phyloP scores from a whole-genome alignment of 2,329 filamentous ascomycete species.

The Canariomyces notabilis region DNA sequence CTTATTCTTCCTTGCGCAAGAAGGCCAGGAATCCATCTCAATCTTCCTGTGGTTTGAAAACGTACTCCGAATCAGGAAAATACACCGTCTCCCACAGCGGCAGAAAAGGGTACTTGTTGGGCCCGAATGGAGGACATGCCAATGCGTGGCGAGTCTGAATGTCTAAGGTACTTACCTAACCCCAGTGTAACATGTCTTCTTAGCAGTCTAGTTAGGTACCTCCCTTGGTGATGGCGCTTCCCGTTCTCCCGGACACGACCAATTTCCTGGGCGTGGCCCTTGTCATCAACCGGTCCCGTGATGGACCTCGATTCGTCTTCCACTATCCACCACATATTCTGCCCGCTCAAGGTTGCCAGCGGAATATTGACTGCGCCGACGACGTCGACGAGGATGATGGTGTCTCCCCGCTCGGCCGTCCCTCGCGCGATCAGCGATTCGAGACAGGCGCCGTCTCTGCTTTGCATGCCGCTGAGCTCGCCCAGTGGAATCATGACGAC shows the following conservation, averaged over 20 bases:
- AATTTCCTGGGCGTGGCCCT: slow-evolving; percentile 67
- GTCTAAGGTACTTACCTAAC: no score
- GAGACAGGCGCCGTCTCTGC: slow-evolving; percentile 30
- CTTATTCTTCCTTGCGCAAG: no score
- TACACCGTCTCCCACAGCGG: no score
- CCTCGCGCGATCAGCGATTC: slow-evolving; percentile 33
- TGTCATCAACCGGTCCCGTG: slow-evolving; percentile 67
- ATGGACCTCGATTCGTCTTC: slow-evolving; percentile 78
- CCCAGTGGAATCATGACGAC: slow-evolving; percentile 48
- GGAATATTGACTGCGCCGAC: slow-evolving; percentile 29
- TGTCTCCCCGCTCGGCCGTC: slow-evolving; percentile 43
- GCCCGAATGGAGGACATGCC: no score
- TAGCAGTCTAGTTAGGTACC: not conserved
- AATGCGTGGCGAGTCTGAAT: no score
- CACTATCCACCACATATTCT: slow-evolving; percentile 69
- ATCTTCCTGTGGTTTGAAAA: no score
- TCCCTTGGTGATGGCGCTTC: slow-evolving; percentile 39
- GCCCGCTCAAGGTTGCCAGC: slow-evolving; percentile 32
- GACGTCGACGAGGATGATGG: slow-evolving; percentile 46
- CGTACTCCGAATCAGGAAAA: no score
- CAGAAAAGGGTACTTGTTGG: no score
- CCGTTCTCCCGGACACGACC: slow-evolving; percentile 45
- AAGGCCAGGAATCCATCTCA: no score
- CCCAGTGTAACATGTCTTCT: no score
- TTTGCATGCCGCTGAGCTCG: slow-evolving; percentile 35